phyloP scores from a whole-genome alignment of 148 eudicot species.

The Cornus suecica region DNA sequence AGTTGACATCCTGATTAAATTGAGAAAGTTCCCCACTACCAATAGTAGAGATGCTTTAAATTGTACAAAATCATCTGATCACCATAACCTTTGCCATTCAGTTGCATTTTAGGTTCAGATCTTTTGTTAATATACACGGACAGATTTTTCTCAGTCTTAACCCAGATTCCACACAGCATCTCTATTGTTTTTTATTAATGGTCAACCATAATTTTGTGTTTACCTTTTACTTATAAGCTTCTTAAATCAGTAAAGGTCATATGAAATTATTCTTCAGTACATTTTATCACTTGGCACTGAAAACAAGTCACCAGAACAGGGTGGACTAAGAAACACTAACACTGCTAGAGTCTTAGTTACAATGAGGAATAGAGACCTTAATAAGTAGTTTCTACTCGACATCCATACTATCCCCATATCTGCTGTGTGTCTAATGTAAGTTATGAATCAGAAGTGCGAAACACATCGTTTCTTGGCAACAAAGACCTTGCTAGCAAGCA shows the following conservation, averaged over 20 bases:
- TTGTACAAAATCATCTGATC: neutral
- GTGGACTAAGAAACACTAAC: neutral
- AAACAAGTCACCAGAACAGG: neutral
- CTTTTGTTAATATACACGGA: no score
- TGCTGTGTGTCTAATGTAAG: neutral
- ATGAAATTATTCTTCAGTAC: neutral
- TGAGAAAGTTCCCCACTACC: constrained; percentile 1
- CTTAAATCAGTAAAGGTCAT: neutral
- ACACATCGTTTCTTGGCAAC: neutral
- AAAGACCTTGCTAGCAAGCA: neutral
- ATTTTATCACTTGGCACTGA: neutral
- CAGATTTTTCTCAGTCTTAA: neutral
- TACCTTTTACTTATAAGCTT: neutral
- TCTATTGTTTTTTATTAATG: no score
- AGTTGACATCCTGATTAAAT: neutral
- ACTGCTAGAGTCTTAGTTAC: neutral
- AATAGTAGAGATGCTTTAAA: neutral
- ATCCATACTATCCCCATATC: neutral
- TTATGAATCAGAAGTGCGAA: neutral
- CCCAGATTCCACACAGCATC: neutral
- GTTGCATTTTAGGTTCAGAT: neutral
- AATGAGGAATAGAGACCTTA: neutral
- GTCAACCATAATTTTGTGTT: neutral
- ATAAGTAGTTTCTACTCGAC: neutral
- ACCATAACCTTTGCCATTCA: neutral